A percentile compares a stretch with the other conserved stretches of the same genome.
Conservation (phyloP, 208 protist species). For the Acanthamoeba lenticulata region DNA sequence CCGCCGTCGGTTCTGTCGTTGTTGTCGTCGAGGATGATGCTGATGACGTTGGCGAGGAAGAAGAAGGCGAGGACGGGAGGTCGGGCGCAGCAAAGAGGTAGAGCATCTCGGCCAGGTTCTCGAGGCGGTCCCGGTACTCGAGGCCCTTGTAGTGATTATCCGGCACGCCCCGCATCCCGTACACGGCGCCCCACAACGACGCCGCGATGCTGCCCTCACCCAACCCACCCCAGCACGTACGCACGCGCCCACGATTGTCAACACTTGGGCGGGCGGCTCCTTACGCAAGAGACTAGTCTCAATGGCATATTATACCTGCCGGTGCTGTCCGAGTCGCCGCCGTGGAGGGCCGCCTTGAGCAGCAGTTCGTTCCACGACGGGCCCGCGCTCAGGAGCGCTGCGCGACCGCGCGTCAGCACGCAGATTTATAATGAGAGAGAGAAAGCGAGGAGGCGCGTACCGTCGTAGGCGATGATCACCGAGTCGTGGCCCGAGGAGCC, state of each 20-base stretch:
- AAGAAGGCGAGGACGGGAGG: not conserved
- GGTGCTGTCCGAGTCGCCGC: conserved; percentile 71
- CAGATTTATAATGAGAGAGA: not conserved
- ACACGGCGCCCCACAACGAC: conserved; percentile 61
- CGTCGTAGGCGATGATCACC: conserved; percentile 73
- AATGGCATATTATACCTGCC: conserved; percentile 23
- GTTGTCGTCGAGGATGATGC: not conserved
- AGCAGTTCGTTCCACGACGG: conserved; percentile 65
- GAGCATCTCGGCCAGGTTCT: conserved; percentile 45
- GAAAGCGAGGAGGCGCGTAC: not conserved
- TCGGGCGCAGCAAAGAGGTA: not conserved
- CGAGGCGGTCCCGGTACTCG: conserved; percentile 54
- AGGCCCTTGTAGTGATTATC: conserved; percentile 48
- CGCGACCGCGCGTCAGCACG: not conserved
- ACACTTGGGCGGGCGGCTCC: no score
- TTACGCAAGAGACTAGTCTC: no score
- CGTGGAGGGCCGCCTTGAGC: conserved; percentile 59
- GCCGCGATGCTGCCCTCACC: not conserved
- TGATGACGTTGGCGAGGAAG: not conserved
- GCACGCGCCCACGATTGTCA: not conserved
- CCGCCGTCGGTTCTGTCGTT: no score
- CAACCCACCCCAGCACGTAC: not conserved
- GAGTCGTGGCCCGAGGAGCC: conserved; percentile 60
- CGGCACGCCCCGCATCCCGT: conserved; percentile 68
- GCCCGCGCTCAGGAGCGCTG: conserved; percentile 53